Percentiles rank a stretch among this genome's conserved stretches.
Evolutionary conservation across 306 rosid species (phyloP).

Genomic region (Purshia tridentata): DNA sequence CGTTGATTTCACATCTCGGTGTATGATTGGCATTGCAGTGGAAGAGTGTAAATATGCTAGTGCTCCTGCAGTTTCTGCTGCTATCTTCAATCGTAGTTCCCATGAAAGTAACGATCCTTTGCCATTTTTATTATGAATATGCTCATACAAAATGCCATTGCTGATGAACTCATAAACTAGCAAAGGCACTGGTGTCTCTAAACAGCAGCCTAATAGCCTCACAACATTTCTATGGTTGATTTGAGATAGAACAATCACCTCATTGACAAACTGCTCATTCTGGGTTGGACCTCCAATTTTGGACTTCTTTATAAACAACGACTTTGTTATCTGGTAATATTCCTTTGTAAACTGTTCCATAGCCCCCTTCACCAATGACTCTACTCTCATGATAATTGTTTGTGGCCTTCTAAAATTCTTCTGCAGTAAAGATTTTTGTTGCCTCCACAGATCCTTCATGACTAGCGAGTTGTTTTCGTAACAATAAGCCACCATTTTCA

Average conservation of each 20-base stretch:
- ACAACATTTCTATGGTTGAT: conserved; percentile 34
- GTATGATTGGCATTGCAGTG: conserved; percentile 20
- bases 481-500: conserved; percentile 25
- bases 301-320: conserved; percentile 29
- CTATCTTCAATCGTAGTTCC: conserved; percentile 30
- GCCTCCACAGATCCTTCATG: background rate
- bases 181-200: conserved; percentile 25
- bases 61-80: conserved; percentile 29
- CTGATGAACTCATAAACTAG: conserved; percentile 31
- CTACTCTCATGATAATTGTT: background rate
- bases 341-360: conserved; percentile 22
- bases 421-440: conserved; percentile 10
- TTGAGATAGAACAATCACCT: conserved; percentile 30
- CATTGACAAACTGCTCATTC: conserved; percentile 30
- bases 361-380: conserved; percentile 22
- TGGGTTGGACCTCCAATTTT: conserved; percentile 8
- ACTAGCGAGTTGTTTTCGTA: background rate
- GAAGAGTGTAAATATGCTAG: conserved; percentile 27
- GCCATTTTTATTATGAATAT: conserved; percentile 11
- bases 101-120: background rate
- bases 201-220: conserved; percentile 30
- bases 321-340: background rate
- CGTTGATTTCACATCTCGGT: conserved; percentile 27
- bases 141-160: conserved; percentile 12
- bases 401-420: conserved; percentile 15